These are phyloP conservation scores for Gossypium schwendimanii DNA, from an alignment of 441 rosid genomes.

Conservation along the genomic window DNA sequence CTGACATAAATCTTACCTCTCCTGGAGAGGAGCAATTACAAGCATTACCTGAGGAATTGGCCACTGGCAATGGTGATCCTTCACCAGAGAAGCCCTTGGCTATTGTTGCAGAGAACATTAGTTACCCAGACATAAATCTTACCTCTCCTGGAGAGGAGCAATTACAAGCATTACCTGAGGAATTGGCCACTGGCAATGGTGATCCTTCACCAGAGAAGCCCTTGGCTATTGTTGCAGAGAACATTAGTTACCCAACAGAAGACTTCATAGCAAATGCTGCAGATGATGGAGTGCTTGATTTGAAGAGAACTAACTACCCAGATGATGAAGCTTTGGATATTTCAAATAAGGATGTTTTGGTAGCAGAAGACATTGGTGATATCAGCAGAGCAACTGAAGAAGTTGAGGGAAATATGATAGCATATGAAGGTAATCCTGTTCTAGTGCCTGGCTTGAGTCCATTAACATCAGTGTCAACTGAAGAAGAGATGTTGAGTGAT, in stretches of 20 bases:
- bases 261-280: constrained; percentile 19
- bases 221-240: constrained; percentile 28
- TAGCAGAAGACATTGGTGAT: constrained; percentile 9
- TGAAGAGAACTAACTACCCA: constrained; percentile 6
- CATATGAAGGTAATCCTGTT: constrained; percentile 37
- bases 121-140: constrained; percentile 12
- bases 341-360: constrained; percentile 5
- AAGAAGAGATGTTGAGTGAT: constrained; percentile 21
- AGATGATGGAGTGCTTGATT: constrained; percentile 15
- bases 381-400: constrained; percentile 18
- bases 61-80: not conserved
- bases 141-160: constrained; percentile 6
- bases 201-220: constrained; percentile 22
- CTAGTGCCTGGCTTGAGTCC: constrained; percentile 61
- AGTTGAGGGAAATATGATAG: constrained; percentile 18
- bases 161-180: constrained; percentile 10
- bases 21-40: constrained; percentile 9
- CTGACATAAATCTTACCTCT: constrained; percentile 1
- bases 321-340: constrained; percentile 19
- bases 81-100: constrained; percentile 23
- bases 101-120: constrained; percentile 34
- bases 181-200: not conserved
- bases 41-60: constrained; percentile 10
- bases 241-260: constrained; percentile 24
- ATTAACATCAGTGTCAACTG: constrained; percentile 21